A percentile compares a stretch with the other conserved stretches of the same genome.
These are phyloP conservation scores for Grammothele lineata DNA, from an alignment of 768 basidiomycete species.

Conservation along the genomic window DNA sequence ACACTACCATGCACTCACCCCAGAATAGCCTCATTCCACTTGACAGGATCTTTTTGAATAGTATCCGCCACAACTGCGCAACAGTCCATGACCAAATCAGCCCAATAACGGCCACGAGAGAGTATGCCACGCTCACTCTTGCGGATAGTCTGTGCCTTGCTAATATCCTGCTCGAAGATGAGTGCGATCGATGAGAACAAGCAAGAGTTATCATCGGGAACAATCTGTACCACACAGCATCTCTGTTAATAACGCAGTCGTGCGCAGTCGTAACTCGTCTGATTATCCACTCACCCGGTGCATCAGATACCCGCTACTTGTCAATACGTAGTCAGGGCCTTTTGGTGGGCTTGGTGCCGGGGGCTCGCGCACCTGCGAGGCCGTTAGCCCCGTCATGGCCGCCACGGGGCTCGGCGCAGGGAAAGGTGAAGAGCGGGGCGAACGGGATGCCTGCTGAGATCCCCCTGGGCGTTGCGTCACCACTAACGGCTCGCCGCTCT, in stretches of 20 bases:
- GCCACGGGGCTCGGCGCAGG: slow-evolving; percentile 21
- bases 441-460: no score
- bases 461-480: slow-evolving; percentile 50
- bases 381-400: slow-evolving; percentile 21
- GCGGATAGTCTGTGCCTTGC: slow-evolving; percentile 66
- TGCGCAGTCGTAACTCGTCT: no score
- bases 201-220: slow-evolving; percentile 98
- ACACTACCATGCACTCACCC: slow-evolving; percentile 47
- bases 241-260: no score
- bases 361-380: slow-evolving; percentile 20
- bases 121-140: slow-evolving; percentile 54
- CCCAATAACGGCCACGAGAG: no score
- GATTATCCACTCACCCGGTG: slow-evolving; percentile 65
- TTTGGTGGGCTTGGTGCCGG: slow-evolving; percentile 17
- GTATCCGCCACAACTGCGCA: slow-evolving; percentile 86
- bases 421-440: neutral
- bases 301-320: slow-evolving; percentile 57
- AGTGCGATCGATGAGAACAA: slow-evolving; percentile 85
- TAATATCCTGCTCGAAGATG: slow-evolving; percentile 78
- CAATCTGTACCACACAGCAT: slow-evolving; percentile 43
- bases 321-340: slow-evolving; percentile 56
- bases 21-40: slow-evolving; percentile 81
- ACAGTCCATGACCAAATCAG: no score
- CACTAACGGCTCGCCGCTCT: slow-evolving; percentile 81
- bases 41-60: slow-evolving; percentile 65